Evolutionary conservation across 2,329 filamentous ascomycete genomes (phyloP).

Genomic region (Hortaea sp.): DNA sequence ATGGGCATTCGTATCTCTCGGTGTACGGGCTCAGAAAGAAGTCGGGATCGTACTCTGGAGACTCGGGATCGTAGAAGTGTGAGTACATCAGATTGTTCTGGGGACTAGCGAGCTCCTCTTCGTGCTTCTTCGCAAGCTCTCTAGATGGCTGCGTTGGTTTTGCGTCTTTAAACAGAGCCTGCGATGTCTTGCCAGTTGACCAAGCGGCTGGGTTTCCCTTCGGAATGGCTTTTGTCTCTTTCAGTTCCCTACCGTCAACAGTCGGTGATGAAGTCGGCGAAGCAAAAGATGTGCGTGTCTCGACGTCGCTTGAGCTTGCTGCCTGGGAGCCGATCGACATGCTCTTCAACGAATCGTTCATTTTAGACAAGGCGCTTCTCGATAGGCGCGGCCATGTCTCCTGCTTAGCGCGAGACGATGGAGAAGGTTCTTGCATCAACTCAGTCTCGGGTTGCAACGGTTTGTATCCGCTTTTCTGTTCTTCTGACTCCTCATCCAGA

Average conservation of each 20-base stretch:
- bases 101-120: no score
- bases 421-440: background rate
- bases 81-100: constrained; percentile 29
- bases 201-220: constrained; percentile 5
- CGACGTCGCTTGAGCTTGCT: background rate
- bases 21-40: constrained; percentile 38
- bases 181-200: constrained; percentile 8
- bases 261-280: no score
- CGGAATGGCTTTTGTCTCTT: background rate
- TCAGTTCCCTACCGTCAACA: no score
- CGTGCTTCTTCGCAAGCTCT: background rate
- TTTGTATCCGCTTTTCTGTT: constrained; percentile 5
- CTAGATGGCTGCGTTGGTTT: constrained; percentile 14
- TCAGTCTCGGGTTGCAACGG: constrained; percentile 5
- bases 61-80: constrained; percentile 41
- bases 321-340: constrained; percentile 1
- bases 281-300: no score
- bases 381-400: background rate
- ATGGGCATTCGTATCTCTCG: constrained; percentile 45
- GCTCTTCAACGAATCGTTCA: background rate
- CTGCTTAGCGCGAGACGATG: background rate
- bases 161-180: constrained; percentile 27
- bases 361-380: background rate
- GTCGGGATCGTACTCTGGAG: constrained; percentile 37
- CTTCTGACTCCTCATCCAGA: constrained; percentile 11